These are phyloP conservation scores for Podospora anserina DNA, from an alignment of 495 filamentous ascomycete species.

Conservation along the genomic window DNA sequence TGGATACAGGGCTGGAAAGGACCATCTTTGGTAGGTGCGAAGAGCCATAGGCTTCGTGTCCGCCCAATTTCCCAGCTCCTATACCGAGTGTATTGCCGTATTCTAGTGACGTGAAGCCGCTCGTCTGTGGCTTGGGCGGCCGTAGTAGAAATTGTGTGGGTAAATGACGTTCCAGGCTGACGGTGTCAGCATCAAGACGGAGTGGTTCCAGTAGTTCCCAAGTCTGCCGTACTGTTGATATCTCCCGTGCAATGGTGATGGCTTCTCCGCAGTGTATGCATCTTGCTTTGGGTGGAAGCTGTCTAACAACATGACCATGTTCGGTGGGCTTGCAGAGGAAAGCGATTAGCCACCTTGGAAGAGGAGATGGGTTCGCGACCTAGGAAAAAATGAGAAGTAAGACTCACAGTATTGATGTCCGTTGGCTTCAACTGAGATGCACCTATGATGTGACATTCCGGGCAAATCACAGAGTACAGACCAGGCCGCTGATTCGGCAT, in stretches of 20 bases:
- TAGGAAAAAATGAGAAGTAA: background rate
- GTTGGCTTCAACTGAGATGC: constrained; percentile 31
- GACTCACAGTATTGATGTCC: constrained; percentile 20
- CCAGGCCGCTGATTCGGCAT: constrained; percentile 24
- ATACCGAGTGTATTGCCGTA: constrained; percentile 13
- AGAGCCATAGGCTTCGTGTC: background rate
- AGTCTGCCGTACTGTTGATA: constrained; percentile 27
- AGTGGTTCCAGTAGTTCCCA: constrained; percentile 36
- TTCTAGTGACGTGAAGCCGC: constrained; percentile 18
- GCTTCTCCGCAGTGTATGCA: constrained; percentile 29
- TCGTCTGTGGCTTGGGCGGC: constrained; percentile 29
- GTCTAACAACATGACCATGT: constrained; percentile 13
- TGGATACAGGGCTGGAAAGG: background rate
- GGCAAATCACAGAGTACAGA: constrained; percentile 35
- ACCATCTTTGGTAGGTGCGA: background rate
- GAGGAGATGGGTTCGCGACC: background rate
- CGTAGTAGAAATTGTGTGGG: constrained; percentile 32
- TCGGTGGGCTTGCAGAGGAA: constrained; percentile 20
- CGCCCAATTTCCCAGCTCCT: background rate
- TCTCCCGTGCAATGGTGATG: constrained; percentile 34
- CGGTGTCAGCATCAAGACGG: constrained; percentile 33
- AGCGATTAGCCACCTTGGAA: background rate
- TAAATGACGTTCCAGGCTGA: constrained; percentile 37
- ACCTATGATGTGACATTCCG: constrained; percentile 30
- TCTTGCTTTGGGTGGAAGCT: constrained; percentile 28